phyloP scores from a whole-genome alignment of 192 early-diverging fungal species.

The Gonapodya prolifera region DNA sequence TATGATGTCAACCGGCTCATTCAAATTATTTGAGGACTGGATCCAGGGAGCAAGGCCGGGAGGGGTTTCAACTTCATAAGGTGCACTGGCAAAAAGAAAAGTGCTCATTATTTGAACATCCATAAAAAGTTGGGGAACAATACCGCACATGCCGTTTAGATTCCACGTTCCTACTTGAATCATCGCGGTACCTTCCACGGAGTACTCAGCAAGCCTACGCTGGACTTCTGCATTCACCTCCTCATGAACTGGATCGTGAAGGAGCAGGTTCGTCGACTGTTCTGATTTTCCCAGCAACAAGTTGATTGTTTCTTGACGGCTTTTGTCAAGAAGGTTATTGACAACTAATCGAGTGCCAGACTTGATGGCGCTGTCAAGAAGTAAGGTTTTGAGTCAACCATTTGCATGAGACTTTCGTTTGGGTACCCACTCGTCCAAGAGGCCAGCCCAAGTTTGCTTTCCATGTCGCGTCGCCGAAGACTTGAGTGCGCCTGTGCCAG shows the following conservation, averaged over 20 bases:
- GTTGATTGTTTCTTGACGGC: constrained; percentile 87
- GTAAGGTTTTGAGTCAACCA: no score
- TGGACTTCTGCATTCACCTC: constrained; percentile 19
- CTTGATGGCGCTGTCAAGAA: constrained; percentile 86
- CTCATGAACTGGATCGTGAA: constrained; percentile 25
- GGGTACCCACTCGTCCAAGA: constrained; percentile 3
- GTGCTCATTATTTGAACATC: no score
- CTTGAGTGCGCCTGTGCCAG: constrained; percentile 93
- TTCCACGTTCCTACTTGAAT: constrained; percentile 85
- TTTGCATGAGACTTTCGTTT: not conserved
- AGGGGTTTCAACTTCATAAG: not conserved
- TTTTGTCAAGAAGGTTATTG: constrained; percentile 92
- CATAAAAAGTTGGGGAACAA: constrained; percentile 33
- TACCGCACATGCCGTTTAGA: constrained; percentile 56
- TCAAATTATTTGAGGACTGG: constrained; percentile 17
- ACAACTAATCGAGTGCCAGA: constrained; percentile 87
- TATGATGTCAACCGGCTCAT: constrained; percentile 56
- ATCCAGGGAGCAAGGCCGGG: constrained; percentile 54
- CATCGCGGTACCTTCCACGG: not conserved
- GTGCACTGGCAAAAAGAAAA: not conserved
- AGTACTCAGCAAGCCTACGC: constrained; percentile 12
- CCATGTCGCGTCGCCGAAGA: constrained; percentile 79
- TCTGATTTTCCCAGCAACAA: constrained; percentile 51
- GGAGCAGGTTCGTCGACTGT: constrained; percentile 9
- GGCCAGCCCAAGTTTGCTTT: constrained; percentile 56